phyloP scores from a whole-genome alignment of 2,329 filamentous ascomycete genomes.

The Ophiosphaerella herpotricha region DNA sequence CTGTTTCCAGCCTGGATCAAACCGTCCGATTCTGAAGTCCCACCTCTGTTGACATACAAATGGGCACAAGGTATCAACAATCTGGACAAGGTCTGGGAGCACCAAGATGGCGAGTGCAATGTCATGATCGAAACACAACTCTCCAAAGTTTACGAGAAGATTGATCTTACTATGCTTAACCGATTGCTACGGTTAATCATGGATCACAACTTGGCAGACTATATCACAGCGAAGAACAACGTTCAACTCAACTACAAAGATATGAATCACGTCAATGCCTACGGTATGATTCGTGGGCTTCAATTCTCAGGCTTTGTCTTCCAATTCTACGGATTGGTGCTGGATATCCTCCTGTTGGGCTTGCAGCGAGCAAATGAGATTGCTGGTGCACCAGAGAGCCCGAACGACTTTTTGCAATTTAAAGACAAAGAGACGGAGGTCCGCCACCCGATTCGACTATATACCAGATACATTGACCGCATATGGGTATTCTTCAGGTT shows the following conservation, averaged over 20 bases:
- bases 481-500: conserved; percentile 99
- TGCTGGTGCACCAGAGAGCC: conserved; percentile 87
- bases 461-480: conserved; percentile 96
- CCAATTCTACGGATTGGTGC: conserved; percentile 95
- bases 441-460: conserved; percentile 93
- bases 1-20: conserved; percentile 99
- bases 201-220: conserved; percentile 99
- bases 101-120: conserved; percentile 91
- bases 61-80: conserved; percentile 99
- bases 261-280: conserved; percentile 99
- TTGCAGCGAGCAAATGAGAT: conserved; percentile 97
- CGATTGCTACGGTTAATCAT: conserved; percentile 92
- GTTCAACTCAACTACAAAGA: conserved; percentile 99
- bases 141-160: conserved; percentile 99
- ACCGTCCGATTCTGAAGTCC: conserved; percentile 96
- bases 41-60: conserved; percentile 92
- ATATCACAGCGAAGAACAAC: conserved; percentile 99
- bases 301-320: conserved; percentile 99
- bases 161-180: conserved; percentile 94
- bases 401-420: conserved; percentile 98
- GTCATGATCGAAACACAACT: conserved; percentile 98
- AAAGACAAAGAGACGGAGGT: conserved; percentile 90
- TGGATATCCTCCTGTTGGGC: conserved; percentile 89
- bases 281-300: conserved; percentile 95
- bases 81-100: conserved; percentile 91